Conservation (phyloP, 2,329 filamentous ascomycete genomes). For the Ampelomyces quisqualis region DNA sequence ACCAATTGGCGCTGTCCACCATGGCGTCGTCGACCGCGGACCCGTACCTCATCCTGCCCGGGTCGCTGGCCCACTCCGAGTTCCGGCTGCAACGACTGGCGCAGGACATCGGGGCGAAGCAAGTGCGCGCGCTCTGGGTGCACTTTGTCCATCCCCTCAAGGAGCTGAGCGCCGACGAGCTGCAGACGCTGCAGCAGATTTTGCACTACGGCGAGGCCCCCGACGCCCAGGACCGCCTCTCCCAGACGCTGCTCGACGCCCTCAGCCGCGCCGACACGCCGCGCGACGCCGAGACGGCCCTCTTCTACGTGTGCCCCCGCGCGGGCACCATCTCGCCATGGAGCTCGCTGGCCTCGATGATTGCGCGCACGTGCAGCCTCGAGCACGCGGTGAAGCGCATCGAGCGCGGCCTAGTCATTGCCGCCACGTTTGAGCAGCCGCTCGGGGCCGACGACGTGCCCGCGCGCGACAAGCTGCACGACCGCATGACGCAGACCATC, state of each 20-base stretch:
- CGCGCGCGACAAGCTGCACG: slow-evolving; percentile 73
- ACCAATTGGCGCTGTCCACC: slow-evolving; percentile 15
- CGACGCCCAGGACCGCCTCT: slow-evolving; percentile 48
- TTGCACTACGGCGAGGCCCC: slow-evolving; percentile 61
- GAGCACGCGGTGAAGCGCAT: slow-evolving; percentile 71
- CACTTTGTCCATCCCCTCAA: slow-evolving; percentile 52
- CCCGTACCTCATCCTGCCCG: slow-evolving; percentile 51
- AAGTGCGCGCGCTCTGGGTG: slow-evolving; percentile 54
- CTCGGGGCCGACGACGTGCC: slow-evolving; percentile 55
- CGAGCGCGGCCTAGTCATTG: slow-evolving; percentile 81
- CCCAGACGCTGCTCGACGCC: slow-evolving; percentile 49
- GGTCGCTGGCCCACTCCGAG: slow-evolving; percentile 57
- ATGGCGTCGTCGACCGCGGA: slow-evolving; percentile 38
- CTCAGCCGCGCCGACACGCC: slow-evolving; percentile 53
- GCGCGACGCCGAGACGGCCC: slow-evolving; percentile 53
- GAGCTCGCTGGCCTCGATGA: slow-evolving; percentile 95
- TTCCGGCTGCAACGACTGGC: slow-evolving; percentile 52
- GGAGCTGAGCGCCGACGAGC: slow-evolving; percentile 48
- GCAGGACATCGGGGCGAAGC: slow-evolving; percentile 48
- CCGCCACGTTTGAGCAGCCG: slow-evolving; percentile 59
- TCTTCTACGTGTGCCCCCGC: slow-evolving; percentile 76
- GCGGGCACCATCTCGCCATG: slow-evolving; percentile 86
- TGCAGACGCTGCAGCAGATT: slow-evolving; percentile 58
- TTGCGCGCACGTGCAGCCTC: slow-evolving; percentile 87
- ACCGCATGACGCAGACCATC: slow-evolving; percentile 93